phyloP scores from a whole-genome alignment of 495 filamentous ascomycete species.

The Letharia lupina region DNA sequence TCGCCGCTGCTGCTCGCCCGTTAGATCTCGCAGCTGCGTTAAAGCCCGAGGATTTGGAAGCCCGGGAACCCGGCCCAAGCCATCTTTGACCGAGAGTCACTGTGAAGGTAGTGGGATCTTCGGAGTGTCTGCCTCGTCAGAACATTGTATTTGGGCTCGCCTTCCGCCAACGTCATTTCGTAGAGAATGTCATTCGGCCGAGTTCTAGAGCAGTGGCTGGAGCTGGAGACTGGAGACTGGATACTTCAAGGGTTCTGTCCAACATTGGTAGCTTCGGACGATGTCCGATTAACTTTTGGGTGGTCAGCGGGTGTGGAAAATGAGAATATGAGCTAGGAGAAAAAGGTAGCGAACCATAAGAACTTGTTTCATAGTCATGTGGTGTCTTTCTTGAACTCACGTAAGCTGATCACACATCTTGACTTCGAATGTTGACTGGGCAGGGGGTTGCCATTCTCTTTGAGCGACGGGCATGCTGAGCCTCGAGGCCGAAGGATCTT shows the following conservation, averaged over 20 bases:
- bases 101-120: neutral
- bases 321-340: neutral
- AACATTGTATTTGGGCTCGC: neutral
- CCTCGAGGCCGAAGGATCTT: neutral
- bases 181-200: neutral
- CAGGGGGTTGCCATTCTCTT: neutral
- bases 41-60: neutral
- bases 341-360: neutral
- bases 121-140: neutral
- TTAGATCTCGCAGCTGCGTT: neutral
- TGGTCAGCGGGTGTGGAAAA: constrained; percentile 2
- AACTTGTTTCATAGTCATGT: neutral
- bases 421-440: neutral
- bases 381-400: neutral
- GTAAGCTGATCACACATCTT: neutral
- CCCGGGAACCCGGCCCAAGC: neutral
- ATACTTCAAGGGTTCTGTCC: neutral
- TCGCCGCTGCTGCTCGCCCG: neutral
- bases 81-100: neutral
- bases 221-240: neutral
- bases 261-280: neutral
- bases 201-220: neutral
- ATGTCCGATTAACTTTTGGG: neutral
- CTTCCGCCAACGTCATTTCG: neutral
- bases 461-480: neutral